Evolutionary conservation across 164 flowering plant genomes (phyloP).

Genomic region (Taxillus chinensis): DNA sequence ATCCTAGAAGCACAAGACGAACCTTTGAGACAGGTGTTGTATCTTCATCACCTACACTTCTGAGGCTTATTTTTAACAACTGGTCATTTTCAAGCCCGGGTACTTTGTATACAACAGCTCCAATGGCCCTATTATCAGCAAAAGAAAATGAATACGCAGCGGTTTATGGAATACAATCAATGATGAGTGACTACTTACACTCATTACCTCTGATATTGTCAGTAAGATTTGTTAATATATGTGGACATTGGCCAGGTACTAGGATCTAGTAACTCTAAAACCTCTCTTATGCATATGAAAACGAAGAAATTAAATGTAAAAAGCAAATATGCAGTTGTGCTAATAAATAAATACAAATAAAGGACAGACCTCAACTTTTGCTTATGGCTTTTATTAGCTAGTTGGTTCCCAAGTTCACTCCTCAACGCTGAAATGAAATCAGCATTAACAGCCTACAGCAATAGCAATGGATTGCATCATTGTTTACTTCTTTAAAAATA

Average conservation of each 20-base stretch:
- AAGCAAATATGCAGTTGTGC: neutral
- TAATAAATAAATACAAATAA: neutral
- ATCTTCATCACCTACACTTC: slow-evolving; percentile 60
- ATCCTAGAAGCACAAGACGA: neutral
- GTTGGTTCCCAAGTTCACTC: slow-evolving; percentile 84
- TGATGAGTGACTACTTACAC: too few species aligned
- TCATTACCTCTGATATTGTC: too few species aligned
- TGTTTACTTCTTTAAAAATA: neutral
- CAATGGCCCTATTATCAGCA: slow-evolving; percentile 49
- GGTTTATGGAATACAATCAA: too few species aligned
- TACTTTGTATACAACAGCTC: slow-evolving; percentile 75
- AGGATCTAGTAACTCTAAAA: neutral
- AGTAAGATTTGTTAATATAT: too few species aligned
- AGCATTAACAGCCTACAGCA: slow-evolving; percentile 62
- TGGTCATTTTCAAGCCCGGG: slow-evolving; percentile 56
- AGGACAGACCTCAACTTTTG: slow-evolving; percentile 40
- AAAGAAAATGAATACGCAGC: neutral
- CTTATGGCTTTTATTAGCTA: slow-evolving; percentile 56
- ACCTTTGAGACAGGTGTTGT: slow-evolving; percentile 78
- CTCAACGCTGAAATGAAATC: slow-evolving; percentile 64
- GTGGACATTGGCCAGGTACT: neutral
- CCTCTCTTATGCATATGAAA: too few species aligned
- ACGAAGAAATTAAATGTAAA: neutral
- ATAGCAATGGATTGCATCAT: neutral
- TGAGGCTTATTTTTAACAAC: slow-evolving; percentile 67